Percentiles rank a stretch among this genome's conserved stretches.
Evolutionary conservation across 495 filamentous ascomycete genomes (phyloP).

Genomic region (Ascodesmis nigricans): DNA sequence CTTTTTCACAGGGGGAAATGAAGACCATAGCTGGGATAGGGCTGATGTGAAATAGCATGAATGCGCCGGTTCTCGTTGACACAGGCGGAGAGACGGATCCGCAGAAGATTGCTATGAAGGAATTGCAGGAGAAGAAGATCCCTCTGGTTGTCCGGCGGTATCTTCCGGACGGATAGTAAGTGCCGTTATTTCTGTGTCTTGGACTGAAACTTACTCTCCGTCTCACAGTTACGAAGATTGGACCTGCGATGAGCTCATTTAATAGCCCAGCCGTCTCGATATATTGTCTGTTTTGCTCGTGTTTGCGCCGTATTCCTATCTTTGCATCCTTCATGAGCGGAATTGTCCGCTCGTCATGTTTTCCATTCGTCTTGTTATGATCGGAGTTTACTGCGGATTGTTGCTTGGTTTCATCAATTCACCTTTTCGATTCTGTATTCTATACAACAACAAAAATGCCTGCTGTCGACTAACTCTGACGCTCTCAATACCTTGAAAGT

Average conservation of each 20-base stretch:
- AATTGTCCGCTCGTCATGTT: conserved; percentile 2
- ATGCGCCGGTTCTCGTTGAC: conserved; percentile 89
- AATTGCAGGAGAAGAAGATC: conserved; percentile 94
- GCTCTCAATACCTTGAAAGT: too few relatives aligned
- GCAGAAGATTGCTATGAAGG: conserved; percentile 89
- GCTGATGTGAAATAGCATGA: conserved; percentile 48
- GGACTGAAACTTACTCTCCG: conserved; percentile 9
- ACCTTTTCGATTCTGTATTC: too few relatives aligned
- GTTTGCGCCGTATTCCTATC: background rate
- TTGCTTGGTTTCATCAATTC: too few relatives aligned
- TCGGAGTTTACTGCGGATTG: conserved; percentile 2
- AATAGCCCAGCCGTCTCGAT: conserved; percentile 2
- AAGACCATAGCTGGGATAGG: background rate
- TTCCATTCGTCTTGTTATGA: too few relatives aligned
- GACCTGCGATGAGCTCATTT: conserved; percentile 76
- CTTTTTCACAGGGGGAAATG: conserved; percentile 3
- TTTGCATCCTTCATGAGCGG: conserved; percentile 2
- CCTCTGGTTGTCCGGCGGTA: conserved; percentile 85
- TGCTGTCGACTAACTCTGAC: too few relatives aligned
- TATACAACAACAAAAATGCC: too few relatives aligned
- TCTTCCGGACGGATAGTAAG: conserved; percentile 90
- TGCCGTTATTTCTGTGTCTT: conserved; percentile 9
- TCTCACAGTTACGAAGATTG: conserved; percentile 79
- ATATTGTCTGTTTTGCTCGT: background rate
- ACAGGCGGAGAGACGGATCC: conserved; percentile 96